phyloP scores from a whole-genome alignment of 2,329 filamentous ascomycete genomes.

The Fusarium sp. region DNA sequence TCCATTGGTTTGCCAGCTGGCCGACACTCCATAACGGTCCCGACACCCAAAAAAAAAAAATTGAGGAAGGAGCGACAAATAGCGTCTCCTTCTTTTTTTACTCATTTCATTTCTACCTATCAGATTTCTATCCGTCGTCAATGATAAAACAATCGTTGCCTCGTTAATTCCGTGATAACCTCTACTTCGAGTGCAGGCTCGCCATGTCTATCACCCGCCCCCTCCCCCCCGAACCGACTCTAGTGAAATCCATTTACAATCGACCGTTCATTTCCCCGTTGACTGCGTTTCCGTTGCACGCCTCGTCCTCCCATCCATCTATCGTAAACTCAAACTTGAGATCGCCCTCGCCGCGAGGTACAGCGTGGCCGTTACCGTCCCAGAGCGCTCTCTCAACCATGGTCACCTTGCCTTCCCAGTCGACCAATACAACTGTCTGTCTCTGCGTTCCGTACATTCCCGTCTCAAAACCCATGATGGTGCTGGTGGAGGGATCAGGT shows the following conservation, averaged over 20 bases:
- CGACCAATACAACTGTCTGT: slow-evolving; percentile 70
- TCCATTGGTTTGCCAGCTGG: slow-evolving; percentile 15
- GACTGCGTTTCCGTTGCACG: not conserved
- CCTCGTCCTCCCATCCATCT: slow-evolving; percentile 59
- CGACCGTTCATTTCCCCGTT: slow-evolving; percentile 13
- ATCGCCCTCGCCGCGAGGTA: slow-evolving; percentile 66
- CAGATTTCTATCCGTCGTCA: not conserved
- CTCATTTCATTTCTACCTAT: not conserved
- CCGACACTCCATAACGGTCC: slow-evolving; percentile 7
- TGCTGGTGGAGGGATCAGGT: slow-evolving; percentile 49
- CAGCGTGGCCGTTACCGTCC: slow-evolving; percentile 65
- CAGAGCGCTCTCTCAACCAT: slow-evolving; percentile 70
- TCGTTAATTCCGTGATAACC: not conserved
- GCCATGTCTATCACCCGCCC: not conserved
- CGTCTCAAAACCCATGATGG: slow-evolving; percentile 60
- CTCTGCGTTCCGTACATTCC: slow-evolving; percentile 74
- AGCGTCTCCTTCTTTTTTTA: not conserved
- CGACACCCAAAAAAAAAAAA: not conserved
- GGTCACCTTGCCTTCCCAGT: slow-evolving; percentile 70
- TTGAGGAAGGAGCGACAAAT: slow-evolving; percentile 8
- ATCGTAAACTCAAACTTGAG: slow-evolving; percentile 66
- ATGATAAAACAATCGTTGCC: not conserved
- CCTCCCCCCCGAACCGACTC: not conserved
- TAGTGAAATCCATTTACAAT: not conserved
- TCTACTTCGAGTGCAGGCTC: not conserved